Percentiles rank a stretch among this genome's conserved stretches.
phyloP scores from a whole-genome alignment of 2,329 filamentous ascomycete species.

The Cercospora beticola region DNA sequence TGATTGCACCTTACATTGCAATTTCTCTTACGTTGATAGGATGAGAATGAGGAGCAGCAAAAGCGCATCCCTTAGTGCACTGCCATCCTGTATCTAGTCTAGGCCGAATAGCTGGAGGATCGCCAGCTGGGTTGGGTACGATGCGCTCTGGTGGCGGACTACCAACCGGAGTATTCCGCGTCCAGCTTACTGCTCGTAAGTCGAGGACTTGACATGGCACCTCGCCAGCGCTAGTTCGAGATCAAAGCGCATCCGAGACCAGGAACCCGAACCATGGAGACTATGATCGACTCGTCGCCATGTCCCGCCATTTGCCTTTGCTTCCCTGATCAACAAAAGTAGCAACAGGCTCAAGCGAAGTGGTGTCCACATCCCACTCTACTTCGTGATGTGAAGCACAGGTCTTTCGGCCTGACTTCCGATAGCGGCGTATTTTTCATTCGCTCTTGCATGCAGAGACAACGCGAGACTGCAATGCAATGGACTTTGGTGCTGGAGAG shows the following conservation, averaged over 20 bases:
- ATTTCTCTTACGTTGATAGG: background rate
- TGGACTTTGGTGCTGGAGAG: background rate
- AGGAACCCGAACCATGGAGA: background rate
- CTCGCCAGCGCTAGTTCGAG: background rate
- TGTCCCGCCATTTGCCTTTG: background rate
- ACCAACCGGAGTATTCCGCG: constrained; percentile 9
- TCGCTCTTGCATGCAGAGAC: background rate
- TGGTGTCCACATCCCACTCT: constrained; percentile 1
- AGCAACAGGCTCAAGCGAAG: background rate
- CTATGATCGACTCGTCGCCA: background rate
- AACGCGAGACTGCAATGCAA: background rate
- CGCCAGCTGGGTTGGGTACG: constrained; percentile 9
- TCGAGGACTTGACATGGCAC: background rate
- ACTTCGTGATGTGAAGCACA: background rate
- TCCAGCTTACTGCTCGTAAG: background rate
- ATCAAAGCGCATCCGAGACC: constrained; percentile 1
- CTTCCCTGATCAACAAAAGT: constrained; percentile 3
- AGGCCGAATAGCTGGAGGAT: constrained; percentile 10
- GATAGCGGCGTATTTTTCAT: background rate
- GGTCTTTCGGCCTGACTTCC: background rate
- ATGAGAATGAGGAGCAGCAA: background rate
- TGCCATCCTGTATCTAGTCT: constrained; percentile 6
- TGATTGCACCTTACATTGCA: background rate
- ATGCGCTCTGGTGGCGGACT: background rate
- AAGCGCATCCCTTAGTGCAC: constrained; percentile 3